Evolutionary conservation across 2,329 filamentous ascomycete species (phyloP).

Genomic region (Drechslerella coelobrocha): DNA sequence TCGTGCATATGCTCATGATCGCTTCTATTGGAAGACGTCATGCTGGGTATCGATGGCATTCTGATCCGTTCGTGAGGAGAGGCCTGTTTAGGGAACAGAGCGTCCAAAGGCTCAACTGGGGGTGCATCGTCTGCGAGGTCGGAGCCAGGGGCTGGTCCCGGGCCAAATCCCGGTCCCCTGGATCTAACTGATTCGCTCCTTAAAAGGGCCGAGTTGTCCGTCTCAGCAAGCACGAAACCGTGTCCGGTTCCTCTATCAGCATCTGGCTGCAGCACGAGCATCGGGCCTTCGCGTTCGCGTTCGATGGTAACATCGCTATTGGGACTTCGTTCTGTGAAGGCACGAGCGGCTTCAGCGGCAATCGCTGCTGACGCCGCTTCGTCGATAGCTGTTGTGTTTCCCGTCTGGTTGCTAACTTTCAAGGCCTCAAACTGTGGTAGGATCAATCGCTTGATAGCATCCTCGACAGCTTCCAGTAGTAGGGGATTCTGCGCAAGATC

Average conservation of each 20-base stretch:
- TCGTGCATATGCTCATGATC: constrained; percentile 33
- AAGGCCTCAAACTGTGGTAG: constrained; percentile 89
- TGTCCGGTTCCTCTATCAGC: constrained; percentile 63
- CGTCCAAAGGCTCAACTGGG: constrained; percentile 40
- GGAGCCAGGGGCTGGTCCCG: constrained; percentile 42
- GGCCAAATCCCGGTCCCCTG: constrained; percentile 40
- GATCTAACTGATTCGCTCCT: constrained; percentile 44
- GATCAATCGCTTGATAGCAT: constrained; percentile 87
- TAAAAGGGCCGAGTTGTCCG: constrained; percentile 41
- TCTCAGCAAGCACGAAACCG: constrained; percentile 62
- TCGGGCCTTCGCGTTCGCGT: constrained; percentile 60
- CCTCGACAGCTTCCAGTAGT: constrained; percentile 87
- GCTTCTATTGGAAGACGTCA: constrained; percentile 46
- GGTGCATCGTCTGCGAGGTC: constrained; percentile 47
- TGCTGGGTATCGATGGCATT: constrained; percentile 46
- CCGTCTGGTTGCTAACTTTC: constrained; percentile 79
- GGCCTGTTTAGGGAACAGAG: constrained; percentile 35
- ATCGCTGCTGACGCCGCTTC: constrained; percentile 57
- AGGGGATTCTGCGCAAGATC: constrained; percentile 92
- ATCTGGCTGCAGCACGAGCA: constrained; percentile 67
- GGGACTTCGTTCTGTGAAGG: constrained; percentile 21
- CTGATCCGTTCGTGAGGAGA: constrained; percentile 26
- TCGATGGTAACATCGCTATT: constrained; percentile 11
- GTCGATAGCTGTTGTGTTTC: constrained; percentile 64
- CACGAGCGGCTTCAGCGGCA: constrained; percentile 45